Conservation (phyloP, 352 stramenopile genomes). For the Nothophytophthora sp. region DNA sequence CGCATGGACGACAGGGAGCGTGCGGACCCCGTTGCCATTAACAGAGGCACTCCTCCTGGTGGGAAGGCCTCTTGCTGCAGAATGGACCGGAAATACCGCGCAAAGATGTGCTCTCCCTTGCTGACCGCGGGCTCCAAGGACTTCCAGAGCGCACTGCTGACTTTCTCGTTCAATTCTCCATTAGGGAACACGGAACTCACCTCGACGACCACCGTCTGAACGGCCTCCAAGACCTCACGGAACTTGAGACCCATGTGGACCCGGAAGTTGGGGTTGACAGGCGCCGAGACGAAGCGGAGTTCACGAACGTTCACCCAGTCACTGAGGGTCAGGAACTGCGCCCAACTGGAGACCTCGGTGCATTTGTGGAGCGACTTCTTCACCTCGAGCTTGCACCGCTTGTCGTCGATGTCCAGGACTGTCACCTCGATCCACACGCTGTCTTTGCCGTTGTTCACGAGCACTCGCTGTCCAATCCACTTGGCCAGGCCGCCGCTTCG, state of each 20-base stretch:
- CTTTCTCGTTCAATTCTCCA: slow-evolving; percentile 55
- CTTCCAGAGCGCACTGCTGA: slow-evolving; percentile 57
- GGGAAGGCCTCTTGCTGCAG: slow-evolving; percentile 45
- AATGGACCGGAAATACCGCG: slow-evolving; percentile 69
- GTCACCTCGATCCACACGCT: slow-evolving; percentile 64
- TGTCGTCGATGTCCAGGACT: slow-evolving; percentile 62
- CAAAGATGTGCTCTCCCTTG: slow-evolving; percentile 71
- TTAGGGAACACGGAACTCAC: slow-evolving; percentile 79
- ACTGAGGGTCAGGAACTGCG: slow-evolving; percentile 35
- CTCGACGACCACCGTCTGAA: slow-evolving; percentile 65
- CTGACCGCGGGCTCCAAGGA: slow-evolving; percentile 51
- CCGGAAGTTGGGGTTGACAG: slow-evolving; percentile 61
- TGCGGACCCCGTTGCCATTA: not conserved
- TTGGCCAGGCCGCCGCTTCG: slow-evolving; percentile 41
- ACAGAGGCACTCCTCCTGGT: slow-evolving; percentile 11
- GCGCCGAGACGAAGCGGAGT: slow-evolving; percentile 43
- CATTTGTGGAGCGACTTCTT: slow-evolving; percentile 51
- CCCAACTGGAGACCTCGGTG: slow-evolving; percentile 37
- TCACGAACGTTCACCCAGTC: slow-evolving; percentile 64
- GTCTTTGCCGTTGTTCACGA: slow-evolving; percentile 77
- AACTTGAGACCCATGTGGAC: slow-evolving; percentile 71
- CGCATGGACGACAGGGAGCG: slow-evolving; percentile 14
- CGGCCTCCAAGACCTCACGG: slow-evolving; percentile 52
- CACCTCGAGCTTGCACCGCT: slow-evolving; percentile 62
- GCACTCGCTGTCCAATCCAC: slow-evolving; percentile 56